Conservation (phyloP, 345 rosid genomes). For the Noccaea caerulescens region DNA sequence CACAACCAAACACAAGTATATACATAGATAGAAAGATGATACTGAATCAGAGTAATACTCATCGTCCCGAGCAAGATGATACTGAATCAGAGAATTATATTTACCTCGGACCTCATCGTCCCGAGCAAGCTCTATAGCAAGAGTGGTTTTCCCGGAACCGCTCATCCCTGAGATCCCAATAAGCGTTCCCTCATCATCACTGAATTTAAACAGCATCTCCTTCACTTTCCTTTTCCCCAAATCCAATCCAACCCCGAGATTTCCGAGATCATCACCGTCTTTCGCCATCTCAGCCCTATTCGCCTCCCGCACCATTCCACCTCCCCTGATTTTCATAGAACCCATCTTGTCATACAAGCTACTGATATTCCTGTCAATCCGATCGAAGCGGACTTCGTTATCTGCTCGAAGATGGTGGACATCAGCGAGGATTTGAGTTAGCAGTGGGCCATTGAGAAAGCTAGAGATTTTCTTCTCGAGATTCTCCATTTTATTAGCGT, state of each 20-base stretch:
- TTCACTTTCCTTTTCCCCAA: slow-evolving; percentile 72
- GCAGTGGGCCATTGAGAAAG: slow-evolving; percentile 45
- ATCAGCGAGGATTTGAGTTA: slow-evolving; percentile 58
- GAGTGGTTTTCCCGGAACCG: slow-evolving; percentile 51
- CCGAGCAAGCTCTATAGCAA: slow-evolving; percentile 64
- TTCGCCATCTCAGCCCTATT: slow-evolving; percentile 44
- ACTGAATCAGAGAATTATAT: too few relatives aligned
- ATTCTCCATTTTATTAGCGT: slow-evolving; percentile 68
- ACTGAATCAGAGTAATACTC: too few relatives aligned
- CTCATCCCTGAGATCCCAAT: slow-evolving; percentile 82
- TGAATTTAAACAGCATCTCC: slow-evolving; percentile 58
- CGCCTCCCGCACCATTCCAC: slow-evolving; percentile 64
- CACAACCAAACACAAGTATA: background rate
- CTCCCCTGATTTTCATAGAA: slow-evolving; percentile 67
- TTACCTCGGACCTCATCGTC: slow-evolving; percentile 68
- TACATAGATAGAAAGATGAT: too few relatives aligned
- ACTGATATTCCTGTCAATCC: slow-evolving; percentile 47
- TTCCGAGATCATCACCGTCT: slow-evolving; percentile 37
- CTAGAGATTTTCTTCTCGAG: slow-evolving; percentile 52
- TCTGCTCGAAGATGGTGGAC: slow-evolving; percentile 66
- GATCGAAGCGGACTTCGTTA: slow-evolving; percentile 55
- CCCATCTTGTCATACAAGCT: slow-evolving; percentile 58
- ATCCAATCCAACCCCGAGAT: slow-evolving; percentile 52
- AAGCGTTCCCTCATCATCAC: slow-evolving; percentile 44
- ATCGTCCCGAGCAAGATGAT: too few relatives aligned